These are phyloP conservation scores for Diutina scorzettiae DNA, from an alignment of 1,139 yeast genomes.

Conservation along the genomic window DNA sequence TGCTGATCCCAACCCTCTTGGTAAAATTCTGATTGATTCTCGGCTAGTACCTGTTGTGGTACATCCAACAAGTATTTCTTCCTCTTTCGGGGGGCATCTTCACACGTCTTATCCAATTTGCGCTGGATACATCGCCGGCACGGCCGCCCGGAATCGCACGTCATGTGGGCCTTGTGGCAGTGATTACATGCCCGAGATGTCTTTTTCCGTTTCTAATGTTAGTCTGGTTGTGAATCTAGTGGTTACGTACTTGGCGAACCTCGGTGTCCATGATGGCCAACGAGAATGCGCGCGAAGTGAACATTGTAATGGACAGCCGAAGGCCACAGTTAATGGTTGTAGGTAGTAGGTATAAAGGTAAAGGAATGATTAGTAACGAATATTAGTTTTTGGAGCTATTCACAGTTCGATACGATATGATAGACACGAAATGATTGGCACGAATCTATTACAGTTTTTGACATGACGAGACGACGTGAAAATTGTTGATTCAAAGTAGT, in stretches of 20 bases:
- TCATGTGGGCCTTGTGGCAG: conserved; percentile 78
- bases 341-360: too few species aligned
- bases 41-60: conserved; percentile 14
- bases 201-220: conserved; percentile 27
- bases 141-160: conserved; percentile 75
- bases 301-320: too few species aligned
- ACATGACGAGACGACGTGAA: neutral
- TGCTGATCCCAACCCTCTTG: conserved; percentile 9
- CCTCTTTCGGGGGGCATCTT: conserved; percentile 80
- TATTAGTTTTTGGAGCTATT: neutral
- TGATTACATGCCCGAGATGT: conserved; percentile 78
- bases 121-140: conserved; percentile 67
- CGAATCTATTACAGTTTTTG: too few species aligned
- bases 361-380: too few species aligned
- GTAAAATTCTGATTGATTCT: neutral
- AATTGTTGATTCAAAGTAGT: too few species aligned
- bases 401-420: neutral
- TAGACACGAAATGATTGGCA: too few species aligned
- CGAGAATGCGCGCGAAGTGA: neutral
- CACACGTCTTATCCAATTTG: conserved; percentile 62
- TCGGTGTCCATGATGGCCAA: neutral
- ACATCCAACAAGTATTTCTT: conserved; percentile 67
- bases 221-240: neutral
- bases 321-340: too few species aligned
- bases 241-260: neutral